These are phyloP conservation scores for Theobroma cacao DNA, from an alignment of 345 rosid species.

Conservation along the genomic window DNA sequence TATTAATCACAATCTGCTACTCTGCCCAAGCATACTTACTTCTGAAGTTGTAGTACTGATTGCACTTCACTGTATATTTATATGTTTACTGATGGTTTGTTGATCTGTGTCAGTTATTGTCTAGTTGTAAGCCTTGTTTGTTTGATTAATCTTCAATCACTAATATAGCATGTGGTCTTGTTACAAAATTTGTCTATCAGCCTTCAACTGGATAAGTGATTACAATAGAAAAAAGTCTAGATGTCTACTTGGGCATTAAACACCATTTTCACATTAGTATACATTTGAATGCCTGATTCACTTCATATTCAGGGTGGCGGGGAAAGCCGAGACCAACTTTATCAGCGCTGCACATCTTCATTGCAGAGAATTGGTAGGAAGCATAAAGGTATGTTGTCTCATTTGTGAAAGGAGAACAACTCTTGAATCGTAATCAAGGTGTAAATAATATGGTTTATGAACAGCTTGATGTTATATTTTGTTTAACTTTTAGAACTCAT, in stretches of 20 bases:
- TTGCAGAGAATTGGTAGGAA: conserved; percentile 62
- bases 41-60: background rate
- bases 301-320: conserved; percentile 69
- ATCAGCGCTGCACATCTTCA: conserved; percentile 59
- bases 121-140: background rate
- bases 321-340: conserved; percentile 74
- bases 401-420: background rate
- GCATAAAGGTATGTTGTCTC: conserved; percentile 50
- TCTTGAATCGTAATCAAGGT: background rate
- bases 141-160: background rate
- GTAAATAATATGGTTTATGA: background rate
- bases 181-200: background rate
- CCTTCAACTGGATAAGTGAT: background rate
- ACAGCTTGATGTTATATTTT: background rate
- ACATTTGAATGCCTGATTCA: background rate
- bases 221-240: background rate
- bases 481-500: background rate
- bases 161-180: background rate
- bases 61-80: background rate
- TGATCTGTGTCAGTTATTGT: background rate
- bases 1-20: background rate
- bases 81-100: background rate
- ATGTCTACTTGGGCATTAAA: background rate
- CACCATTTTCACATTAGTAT: background rate
- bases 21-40: background rate